Evolutionary conservation across 2,329 filamentous ascomycete species (phyloP).

Genomic region (Pseudofabraea citricarpa): DNA sequence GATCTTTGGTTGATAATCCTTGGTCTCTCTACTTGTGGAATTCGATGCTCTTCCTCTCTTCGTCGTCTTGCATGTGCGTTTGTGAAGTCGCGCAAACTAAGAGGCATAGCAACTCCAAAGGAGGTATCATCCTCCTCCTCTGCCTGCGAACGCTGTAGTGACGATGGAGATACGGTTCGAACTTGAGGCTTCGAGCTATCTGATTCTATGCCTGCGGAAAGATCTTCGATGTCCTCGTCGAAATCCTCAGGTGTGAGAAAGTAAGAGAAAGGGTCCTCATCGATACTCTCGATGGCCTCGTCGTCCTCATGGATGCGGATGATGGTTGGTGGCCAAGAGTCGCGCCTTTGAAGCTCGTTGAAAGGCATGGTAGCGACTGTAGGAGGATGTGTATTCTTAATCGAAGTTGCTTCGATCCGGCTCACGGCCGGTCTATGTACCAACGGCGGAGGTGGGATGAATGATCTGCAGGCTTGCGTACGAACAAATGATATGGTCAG

Average conservation of each 20-base stretch:
- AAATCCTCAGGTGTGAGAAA: conserved; percentile 20
- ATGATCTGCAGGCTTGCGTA: not conserved
- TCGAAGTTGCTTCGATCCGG: conserved; percentile 16
- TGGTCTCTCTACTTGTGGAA: not conserved
- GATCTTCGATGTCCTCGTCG: conserved; percentile 21
- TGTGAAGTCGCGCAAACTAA: conserved; percentile 23
- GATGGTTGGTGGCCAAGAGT: conserved; percentile 30
- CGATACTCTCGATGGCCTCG: conserved; percentile 17
- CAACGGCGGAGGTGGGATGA: not conserved
- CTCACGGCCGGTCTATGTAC: conserved; percentile 27
- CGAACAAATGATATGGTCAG: not conserved
- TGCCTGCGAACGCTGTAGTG: conserved; percentile 13
- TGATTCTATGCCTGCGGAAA: conserved; percentile 27
- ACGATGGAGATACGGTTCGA: conserved; percentile 24
- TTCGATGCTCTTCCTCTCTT: not conserved
- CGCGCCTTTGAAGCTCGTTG: conserved; percentile 24
- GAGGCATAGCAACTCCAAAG: conserved; percentile 20
- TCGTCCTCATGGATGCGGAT: conserved; percentile 16
- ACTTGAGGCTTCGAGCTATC: conserved; percentile 16
- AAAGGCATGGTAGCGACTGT: conserved; percentile 19
- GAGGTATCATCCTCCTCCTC: conserved; percentile 12
- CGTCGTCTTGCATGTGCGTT: not conserved
- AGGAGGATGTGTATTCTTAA: not conserved
- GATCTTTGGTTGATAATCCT: not conserved
- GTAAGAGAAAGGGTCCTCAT: conserved; percentile 28